Conservation (phyloP, 176 grass and related monocot species). For the Oryza meyeriana region DNA sequence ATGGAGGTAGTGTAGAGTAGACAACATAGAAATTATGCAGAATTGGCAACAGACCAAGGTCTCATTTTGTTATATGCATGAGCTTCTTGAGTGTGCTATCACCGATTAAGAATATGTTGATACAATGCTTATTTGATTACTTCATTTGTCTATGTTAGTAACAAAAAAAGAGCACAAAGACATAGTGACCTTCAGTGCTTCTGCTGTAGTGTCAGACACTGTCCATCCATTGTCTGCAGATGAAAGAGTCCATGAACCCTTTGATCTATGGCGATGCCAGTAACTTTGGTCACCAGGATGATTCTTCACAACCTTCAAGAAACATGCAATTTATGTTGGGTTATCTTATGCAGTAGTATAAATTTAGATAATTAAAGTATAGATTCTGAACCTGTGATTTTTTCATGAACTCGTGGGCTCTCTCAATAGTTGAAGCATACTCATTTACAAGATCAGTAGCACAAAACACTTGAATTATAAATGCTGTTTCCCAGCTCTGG, state of each 20-base stretch:
- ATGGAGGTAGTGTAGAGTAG: too few species aligned
- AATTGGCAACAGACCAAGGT: background rate
- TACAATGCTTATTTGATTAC: background rate
- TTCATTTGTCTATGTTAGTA: background rate
- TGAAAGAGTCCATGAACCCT: conserved; percentile 66
- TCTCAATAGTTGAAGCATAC: conserved; percentile 43
- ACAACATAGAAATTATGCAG: background rate
- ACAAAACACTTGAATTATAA: conserved; percentile 70
- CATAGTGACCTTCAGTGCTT: conserved; percentile 50
- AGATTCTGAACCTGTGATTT: conserved; percentile 39
- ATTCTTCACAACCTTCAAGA: conserved; percentile 45
- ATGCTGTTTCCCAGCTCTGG: conserved; percentile 77
- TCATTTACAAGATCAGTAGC: conserved; percentile 59
- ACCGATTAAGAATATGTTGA: background rate
- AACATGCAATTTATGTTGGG: background rate
- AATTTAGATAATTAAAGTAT: background rate
- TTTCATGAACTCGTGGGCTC: conserved; percentile 60
- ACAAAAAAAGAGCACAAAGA: background rate
- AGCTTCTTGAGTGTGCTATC: background rate
- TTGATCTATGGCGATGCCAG: conserved; percentile 52
- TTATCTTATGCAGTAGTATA: background rate
- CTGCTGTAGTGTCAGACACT: conserved; percentile 53
- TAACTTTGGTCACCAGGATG: conserved; percentile 53
- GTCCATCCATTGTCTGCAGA: conserved; percentile 59
- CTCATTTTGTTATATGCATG: background rate